Evolutionary conservation across 495 filamentous ascomycete species (phyloP).

Genomic region (Rhizodiscina lignyota): DNA sequence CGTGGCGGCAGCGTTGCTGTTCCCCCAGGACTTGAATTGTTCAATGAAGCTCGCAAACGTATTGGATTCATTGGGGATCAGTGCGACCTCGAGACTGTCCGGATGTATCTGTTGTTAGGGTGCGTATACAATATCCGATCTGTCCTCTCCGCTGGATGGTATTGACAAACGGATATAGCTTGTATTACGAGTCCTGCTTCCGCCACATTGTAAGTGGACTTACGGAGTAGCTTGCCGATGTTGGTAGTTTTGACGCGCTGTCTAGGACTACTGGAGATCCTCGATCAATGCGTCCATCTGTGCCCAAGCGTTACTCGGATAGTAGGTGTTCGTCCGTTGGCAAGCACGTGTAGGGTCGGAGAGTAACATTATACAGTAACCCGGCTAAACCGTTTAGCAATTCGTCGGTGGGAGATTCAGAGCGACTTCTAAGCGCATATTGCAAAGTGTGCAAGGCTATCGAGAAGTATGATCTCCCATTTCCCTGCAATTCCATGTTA

Average conservation of each 20-base stretch:
- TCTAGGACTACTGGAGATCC: slow-evolving; percentile 41
- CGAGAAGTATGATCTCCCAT: no score
- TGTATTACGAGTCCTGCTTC: slow-evolving; percentile 35
- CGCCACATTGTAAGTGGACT: slow-evolving; percentile 27
- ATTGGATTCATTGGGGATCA: slow-evolving; percentile 39
- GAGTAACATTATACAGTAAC: neutral
- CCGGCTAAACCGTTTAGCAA: slow-evolving; percentile 1
- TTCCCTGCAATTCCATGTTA: no score
- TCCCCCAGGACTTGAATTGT: slow-evolving; percentile 39
- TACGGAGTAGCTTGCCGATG: neutral
- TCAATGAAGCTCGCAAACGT: slow-evolving; percentile 41
- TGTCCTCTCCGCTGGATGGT: neutral
- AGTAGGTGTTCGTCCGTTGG: slow-evolving; percentile 25
- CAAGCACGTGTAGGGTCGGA: no score
- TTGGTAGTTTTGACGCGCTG: neutral
- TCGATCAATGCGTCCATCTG: slow-evolving; percentile 33
- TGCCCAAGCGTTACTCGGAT: slow-evolving; percentile 33
- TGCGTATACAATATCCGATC: slow-evolving; percentile 14
- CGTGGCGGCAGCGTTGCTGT: slow-evolving; percentile 29
- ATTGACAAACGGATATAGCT: slow-evolving; percentile 15
- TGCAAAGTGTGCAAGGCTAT: no score
- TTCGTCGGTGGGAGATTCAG: no score
- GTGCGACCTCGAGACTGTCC: slow-evolving; percentile 39
- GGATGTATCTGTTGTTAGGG: slow-evolving; percentile 36
- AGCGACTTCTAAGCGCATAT: no score